Conservation (phyloP, 169 alveolate genomes). For the Plasmodium fragile region DNA sequence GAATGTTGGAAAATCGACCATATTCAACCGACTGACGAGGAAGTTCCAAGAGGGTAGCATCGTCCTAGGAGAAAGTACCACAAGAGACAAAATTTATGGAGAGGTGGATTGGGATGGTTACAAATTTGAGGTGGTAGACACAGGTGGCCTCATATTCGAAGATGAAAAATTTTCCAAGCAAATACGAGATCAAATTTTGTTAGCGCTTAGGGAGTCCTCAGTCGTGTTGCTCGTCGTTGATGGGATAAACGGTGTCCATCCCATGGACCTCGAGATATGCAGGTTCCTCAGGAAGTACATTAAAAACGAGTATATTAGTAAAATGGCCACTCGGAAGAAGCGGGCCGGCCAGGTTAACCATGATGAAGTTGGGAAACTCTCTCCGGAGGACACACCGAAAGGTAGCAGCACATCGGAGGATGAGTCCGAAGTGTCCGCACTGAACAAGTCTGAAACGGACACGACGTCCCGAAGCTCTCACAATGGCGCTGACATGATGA, state of each 20-base stretch:
- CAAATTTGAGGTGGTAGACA: conserved; percentile 82
- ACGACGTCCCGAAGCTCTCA: background rate
- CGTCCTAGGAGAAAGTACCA: conserved; percentile 82
- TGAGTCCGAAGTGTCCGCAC: background rate
- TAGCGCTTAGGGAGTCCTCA: conserved; percentile 81
- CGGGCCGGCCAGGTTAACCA: conserved; percentile 1
- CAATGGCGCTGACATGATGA: background rate
- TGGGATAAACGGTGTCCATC: conserved; percentile 85
- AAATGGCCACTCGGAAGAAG: background rate
- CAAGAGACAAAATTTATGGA: conserved; percentile 86
- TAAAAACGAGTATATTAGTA: conserved; percentile 15
- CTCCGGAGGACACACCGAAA: background rate
- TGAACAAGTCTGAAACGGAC: background rate
- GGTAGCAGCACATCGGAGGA: background rate
- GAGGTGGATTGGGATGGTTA: conserved; percentile 86
- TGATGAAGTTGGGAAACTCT: background rate
- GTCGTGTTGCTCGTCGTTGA: conserved; percentile 84
- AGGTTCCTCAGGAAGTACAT: conserved; percentile 70
- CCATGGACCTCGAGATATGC: conserved; percentile 81
- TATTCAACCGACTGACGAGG: conserved; percentile 84
- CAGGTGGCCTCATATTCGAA: conserved; percentile 85
- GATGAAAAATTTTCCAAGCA: conserved; percentile 79
- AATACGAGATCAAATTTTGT: conserved; percentile 30
- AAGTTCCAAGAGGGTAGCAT: conserved; percentile 87
- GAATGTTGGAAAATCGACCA: conserved; percentile 86